phyloP scores from a whole-genome alignment of 2,329 filamentous ascomycete species.

The Ceratocystis alfenasii region DNA sequence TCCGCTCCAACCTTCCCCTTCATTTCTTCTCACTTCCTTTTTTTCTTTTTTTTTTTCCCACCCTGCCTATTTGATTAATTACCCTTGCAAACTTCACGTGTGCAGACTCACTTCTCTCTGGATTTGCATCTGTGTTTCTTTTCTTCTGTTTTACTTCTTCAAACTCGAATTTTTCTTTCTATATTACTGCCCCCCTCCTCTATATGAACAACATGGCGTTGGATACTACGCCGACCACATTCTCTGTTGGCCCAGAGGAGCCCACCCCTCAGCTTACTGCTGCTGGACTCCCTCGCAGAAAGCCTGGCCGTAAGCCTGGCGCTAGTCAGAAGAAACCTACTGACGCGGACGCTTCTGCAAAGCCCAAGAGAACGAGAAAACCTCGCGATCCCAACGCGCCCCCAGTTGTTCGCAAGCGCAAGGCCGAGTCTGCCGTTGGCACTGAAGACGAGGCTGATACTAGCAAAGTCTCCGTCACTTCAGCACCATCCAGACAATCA shows the following conservation, averaged over 20 bases:
- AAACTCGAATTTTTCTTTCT: conserved; percentile 1
- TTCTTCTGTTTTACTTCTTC: conserved; percentile 17
- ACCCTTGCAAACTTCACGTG: conserved; percentile 15
- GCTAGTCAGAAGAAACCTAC: conserved; percentile 37
- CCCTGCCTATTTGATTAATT: neutral
- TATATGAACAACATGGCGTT: conserved; percentile 39
- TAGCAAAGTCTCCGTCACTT: conserved; percentile 29
- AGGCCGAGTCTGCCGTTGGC: conserved; percentile 35
- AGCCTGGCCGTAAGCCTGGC: conserved; percentile 54
- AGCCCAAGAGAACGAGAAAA: conserved; percentile 40
- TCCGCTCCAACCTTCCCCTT: neutral
- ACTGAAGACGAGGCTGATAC: conserved; percentile 30
- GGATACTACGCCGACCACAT: conserved; percentile 28
- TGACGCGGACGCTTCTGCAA: conserved; percentile 31
- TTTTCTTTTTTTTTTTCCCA: neutral
- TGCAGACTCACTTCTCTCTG: neutral
- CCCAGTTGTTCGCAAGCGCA: conserved; percentile 44
- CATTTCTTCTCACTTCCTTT: neutral
- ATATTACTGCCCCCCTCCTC: neutral
- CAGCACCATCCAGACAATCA: conserved; percentile 29
- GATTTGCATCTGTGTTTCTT: conserved; percentile 10
- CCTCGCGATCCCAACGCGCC: conserved; percentile 48
- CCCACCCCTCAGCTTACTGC: conserved; percentile 42
- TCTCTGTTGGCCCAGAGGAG: conserved; percentile 30
- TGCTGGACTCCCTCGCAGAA: conserved; percentile 48